Conservation (phyloP, 2,329 filamentous ascomycete genomes). For the Pyrenochaeta sp. region DNA sequence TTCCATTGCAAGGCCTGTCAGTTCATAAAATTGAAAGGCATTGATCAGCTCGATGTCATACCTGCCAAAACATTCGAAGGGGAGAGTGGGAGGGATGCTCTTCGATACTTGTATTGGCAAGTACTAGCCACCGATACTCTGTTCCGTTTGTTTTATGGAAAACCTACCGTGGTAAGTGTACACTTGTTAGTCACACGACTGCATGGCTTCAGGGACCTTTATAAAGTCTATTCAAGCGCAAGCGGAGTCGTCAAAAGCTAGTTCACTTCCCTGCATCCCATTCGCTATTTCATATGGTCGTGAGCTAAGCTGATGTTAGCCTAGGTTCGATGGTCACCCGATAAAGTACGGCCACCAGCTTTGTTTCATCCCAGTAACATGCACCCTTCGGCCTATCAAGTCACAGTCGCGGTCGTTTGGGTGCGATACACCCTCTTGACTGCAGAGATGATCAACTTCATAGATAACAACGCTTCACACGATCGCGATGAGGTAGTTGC, state of each 20-base stretch:
- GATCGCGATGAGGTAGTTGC: constrained; percentile 5
- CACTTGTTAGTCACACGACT: not conserved
- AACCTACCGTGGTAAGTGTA: constrained; percentile 27
- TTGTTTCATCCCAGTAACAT: constrained; percentile 26
- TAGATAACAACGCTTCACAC: constrained; percentile 18
- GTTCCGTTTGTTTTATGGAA: constrained; percentile 40
- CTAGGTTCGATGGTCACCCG: constrained; percentile 26
- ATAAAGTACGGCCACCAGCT: constrained; percentile 29
- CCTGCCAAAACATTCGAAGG: constrained; percentile 32
- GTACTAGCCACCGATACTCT: constrained; percentile 32
- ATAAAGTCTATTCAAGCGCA: not conserved
- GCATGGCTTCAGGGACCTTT: not conserved
- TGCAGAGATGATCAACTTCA: constrained; percentile 26
- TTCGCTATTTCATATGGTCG: not conserved
- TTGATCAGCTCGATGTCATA: constrained; percentile 30
- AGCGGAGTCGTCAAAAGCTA: not conserved
- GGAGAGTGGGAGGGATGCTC: constrained; percentile 23
- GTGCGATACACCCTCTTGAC: constrained; percentile 30
- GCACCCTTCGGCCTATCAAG: constrained; percentile 24
- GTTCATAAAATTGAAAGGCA: constrained; percentile 25
- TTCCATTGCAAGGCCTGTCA: constrained; percentile 41
- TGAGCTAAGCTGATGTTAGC: not conserved
- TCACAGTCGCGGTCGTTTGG: constrained; percentile 30
- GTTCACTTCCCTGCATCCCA: not conserved
- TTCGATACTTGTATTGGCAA: constrained; percentile 36